Evolutionary conservation across 2,329 filamentous ascomycete species (phyloP), one percentile per base, ranked within the genome.

Genomic region (Paraphaeosphaeria sporulosa): DNA sequence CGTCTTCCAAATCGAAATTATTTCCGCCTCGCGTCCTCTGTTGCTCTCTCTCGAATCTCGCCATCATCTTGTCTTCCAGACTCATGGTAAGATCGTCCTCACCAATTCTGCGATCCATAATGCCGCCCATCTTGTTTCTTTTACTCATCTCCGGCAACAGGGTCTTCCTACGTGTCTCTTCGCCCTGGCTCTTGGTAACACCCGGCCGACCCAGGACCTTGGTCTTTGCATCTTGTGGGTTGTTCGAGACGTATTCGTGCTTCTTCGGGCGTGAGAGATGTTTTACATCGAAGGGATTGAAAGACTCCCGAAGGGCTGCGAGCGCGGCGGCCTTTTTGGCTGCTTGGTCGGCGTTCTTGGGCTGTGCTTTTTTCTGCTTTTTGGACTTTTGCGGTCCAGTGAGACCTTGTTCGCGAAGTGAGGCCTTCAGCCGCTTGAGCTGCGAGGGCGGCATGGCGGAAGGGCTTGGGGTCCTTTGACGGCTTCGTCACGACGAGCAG

Each of bases 231-330:
- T 73, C 67, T 48, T 83, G 82, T 13, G 81, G 79, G 6, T 86
- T 83, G 59, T 86, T 86, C 55, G 85, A 94, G 0, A 91, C 93
- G 47, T 94, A 90, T 46, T 94, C 89, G 66, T 96, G 96, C 72
- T 98, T 98, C 58, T 89, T 89, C 0, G 89, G 91, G 61, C 90
- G 86, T 1, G 89, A 84, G 43, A 90, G 88, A 60, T 91, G 88
- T 79, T 96, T 96, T 76, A 97, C 87, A 75, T 99, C 95, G 79
- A 99, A 99, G 0, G 95, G 95, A 77, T 99, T 99, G 86, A 98
- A 98, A 68, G 94, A 90, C 73, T 98, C 94, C 74, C 95, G 90
- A 76, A 99, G 97, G 59, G 87, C 88, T 69, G 91, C 89, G 64
- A 99, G 84, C 17, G 93, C 92, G 58, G 88, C 89, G 72, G 90